phyloP scores from a whole-genome alignment of 2,329 filamentous ascomycete species.

The Chalaropsis ovoidea region DNA sequence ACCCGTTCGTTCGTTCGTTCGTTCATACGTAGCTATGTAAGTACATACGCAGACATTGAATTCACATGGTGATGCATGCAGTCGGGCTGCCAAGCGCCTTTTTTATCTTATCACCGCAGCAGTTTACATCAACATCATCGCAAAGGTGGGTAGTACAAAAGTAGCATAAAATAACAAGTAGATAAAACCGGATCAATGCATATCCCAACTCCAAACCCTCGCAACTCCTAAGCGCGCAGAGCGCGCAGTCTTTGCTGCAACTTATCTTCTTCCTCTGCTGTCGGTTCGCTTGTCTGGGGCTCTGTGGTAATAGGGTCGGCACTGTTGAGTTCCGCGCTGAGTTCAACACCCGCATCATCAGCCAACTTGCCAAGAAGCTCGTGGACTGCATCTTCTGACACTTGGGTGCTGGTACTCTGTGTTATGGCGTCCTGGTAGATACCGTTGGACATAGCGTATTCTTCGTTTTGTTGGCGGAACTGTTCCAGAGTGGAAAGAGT shows the following conservation, averaged over 20 bases:
- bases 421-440: conserved; percentile 82
- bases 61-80: too few relatives aligned
- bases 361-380: conserved; percentile 75
- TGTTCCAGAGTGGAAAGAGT: conserved; percentile 52
- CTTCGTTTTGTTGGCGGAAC: conserved; percentile 53
- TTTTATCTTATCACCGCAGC: too few relatives aligned
- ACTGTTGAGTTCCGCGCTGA: conserved; percentile 61
- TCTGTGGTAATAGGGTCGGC: conserved; percentile 49
- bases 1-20: neutral
- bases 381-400: conserved; percentile 77
- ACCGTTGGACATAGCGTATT: conserved; percentile 54
- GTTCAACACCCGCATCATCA: conserved; percentile 76
- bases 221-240: conserved; percentile 38
- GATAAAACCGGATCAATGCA: neutral
- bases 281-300: conserved; percentile 54
- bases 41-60: too few relatives aligned
- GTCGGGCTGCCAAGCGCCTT: too few relatives aligned
- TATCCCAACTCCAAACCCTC: neutral
- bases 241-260: conserved; percentile 52
- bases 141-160: neutral
- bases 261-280: conserved; percentile 68
- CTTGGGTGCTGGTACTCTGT: conserved; percentile 60
- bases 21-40: too few relatives aligned
- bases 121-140: too few relatives aligned
- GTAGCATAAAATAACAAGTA: conserved; percentile 10